Evolutionary conservation across 345 rosid genomes (phyloP), one percentile per base, ranked within the genome.

Genomic region (Anastatica hierochuntica): DNA sequence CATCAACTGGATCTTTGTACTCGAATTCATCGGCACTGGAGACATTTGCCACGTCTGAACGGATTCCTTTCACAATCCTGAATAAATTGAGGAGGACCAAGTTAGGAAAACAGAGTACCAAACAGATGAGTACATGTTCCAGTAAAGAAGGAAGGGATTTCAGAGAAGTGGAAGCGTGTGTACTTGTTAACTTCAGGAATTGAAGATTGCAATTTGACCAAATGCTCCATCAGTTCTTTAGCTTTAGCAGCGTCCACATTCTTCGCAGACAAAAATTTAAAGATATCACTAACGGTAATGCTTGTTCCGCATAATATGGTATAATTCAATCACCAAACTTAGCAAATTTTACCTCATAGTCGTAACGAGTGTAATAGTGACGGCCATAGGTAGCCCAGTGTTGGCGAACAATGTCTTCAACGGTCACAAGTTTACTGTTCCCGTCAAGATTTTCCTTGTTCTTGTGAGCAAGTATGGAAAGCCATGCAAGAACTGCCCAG

Each of bases 401-500:
- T 43, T 76, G 68, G 62, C 76, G 83, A 49, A 94, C 99, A 46
- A 94, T 83, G 64, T 88, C 94, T 78, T 94, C 99, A 53, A 94
- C 97, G 1, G 79, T 69, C 60, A 85, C 97, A 64, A 94, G 84
- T 66, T 80, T 79, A 40, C 10, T 7, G 51, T 72, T 66, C 23
- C 97, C 95, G 27, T 49, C 27, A 3, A 80, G 72, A 61, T 48
- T 88, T 44, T 72, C 92, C 78, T 77, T 84, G 59, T 88, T 88
- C 64, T 84, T 88, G 63, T 72, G 71, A 66, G 99, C 99, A 61
- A 94, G 75, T 29, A 94, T 85, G 23, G 99, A 94, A 29, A 88
- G 71, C 97, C 99, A 94, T 17, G 99, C 99, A 68, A 94, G 76
- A 66, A 94, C 97, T 17, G 99, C 99, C 97, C 97, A 94, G 30